Percentiles rank a stretch among this genome's conserved stretches.
Conservation (phyloP, 2,329 filamentous ascomycete genomes). For the Xylariales sp. region DNA sequence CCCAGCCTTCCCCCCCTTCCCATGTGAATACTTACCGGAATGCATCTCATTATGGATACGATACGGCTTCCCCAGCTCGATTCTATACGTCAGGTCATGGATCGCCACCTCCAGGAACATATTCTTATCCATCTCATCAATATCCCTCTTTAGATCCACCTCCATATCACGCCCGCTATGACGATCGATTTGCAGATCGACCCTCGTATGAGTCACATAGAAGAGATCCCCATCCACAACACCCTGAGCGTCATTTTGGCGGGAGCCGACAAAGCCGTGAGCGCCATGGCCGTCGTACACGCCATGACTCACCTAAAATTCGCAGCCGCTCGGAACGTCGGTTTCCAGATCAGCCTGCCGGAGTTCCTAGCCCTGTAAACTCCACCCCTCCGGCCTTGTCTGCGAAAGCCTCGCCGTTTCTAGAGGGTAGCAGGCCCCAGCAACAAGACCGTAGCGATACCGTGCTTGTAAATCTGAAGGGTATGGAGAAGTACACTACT, state of each 20-base stretch:
- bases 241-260: constrained; percentile 26
- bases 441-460: constrained; percentile 2
- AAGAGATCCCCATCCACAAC: constrained; percentile 23
- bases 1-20: constrained; percentile 30
- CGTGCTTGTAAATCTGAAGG: background rate
- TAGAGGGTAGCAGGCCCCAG: constrained; percentile 6
- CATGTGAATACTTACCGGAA: constrained; percentile 20
- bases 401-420: background rate
- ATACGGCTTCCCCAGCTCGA: constrained; percentile 31
- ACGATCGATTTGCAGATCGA: constrained; percentile 27
- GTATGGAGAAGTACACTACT: constrained; percentile 28
- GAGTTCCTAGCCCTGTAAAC: constrained; percentile 23
- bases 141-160: constrained; percentile 36
- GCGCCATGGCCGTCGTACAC: constrained; percentile 25
- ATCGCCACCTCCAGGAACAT: constrained; percentile 33
- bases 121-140: constrained; percentile 34
- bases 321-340: constrained; percentile 33
- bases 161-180: constrained; percentile 25
- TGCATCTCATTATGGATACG: constrained; percentile 27
- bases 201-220: constrained; percentile 21
- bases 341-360: constrained; percentile 22
- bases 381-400: constrained; percentile 13
- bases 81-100: constrained; percentile 37
- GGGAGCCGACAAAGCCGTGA: constrained; percentile 28
- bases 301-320: constrained; percentile 29